Percentiles rank a stretch among this genome's conserved stretches.
Conservation (phyloP, 2,329 filamentous ascomycete genomes). For the Trichoderma koningii region DNA sequence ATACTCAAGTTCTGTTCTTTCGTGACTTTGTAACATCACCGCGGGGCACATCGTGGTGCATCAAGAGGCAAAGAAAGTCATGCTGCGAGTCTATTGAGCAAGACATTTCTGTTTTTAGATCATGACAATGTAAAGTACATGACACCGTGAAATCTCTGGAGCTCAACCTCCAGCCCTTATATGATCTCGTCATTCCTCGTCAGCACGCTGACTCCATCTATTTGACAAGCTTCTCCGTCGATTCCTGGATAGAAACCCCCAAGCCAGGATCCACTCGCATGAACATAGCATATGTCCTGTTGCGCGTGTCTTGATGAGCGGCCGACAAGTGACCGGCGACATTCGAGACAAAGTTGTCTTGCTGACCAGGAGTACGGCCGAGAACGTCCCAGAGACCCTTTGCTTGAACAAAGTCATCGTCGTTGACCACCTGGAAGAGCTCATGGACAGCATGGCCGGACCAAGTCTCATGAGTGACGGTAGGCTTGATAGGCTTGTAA, state of each 20-base stretch:
- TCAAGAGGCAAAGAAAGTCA: neutral
- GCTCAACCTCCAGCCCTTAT: neutral
- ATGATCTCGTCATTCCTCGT: neutral
- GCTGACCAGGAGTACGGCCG: constrained; percentile 55
- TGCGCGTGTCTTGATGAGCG: constrained; percentile 56
- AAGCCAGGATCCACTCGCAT: constrained; percentile 55
- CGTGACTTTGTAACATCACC: too few species aligned
- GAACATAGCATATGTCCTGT: constrained; percentile 64
- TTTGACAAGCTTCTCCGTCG: constrained; percentile 51
- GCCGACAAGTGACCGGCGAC: constrained; percentile 58
- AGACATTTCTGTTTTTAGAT: neutral
- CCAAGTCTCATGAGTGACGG: constrained; percentile 52
- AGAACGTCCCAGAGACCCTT: constrained; percentile 52
- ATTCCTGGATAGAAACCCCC: constrained; percentile 53
- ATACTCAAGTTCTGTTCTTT: too few species aligned
- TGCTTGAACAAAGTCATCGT: constrained; percentile 55
- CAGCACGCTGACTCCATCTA: constrained; percentile 5
- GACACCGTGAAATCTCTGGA: neutral
- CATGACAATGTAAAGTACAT: too few species aligned
- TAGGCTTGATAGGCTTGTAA: constrained; percentile 47
- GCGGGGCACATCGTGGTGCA: too few species aligned
- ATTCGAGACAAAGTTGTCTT: constrained; percentile 63
- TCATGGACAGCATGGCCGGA: constrained; percentile 47
- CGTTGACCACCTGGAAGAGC: constrained; percentile 49
- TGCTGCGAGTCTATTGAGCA: neutral